phyloP scores from a whole-genome alignment of 176 grass and related monocot species.

The Cenchrus fungigraminus region DNA sequence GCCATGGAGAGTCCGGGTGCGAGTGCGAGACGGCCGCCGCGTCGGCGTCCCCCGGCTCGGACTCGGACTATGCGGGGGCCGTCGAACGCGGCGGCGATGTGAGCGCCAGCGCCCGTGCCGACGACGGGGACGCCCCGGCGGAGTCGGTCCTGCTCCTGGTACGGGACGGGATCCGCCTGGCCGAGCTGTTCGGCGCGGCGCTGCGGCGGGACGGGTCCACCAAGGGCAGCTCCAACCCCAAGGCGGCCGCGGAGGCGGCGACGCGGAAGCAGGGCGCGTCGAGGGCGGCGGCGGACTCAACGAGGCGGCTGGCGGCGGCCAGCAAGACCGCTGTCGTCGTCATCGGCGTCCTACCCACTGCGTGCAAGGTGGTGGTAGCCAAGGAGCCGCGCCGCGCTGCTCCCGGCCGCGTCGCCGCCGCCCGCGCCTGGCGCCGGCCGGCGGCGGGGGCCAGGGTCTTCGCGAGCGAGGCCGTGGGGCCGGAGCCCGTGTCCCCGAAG shows the following conservation, averaged over 20 bases:
- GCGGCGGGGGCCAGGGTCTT: constrained; percentile 40
- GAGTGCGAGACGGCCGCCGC: constrained; percentile 10
- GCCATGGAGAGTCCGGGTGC: constrained; percentile 3
- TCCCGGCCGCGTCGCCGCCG: constrained; percentile 1
- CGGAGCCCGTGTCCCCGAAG: constrained; percentile 52
- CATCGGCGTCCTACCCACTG: constrained; percentile 26
- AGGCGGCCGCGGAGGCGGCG: constrained; percentile 24
- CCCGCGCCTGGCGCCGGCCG: constrained; percentile 27
- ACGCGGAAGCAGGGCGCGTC: constrained; percentile 8
- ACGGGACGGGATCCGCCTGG: background rate
- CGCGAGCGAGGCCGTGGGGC: constrained; percentile 46
- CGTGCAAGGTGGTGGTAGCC: constrained; percentile 38
- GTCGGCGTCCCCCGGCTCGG: background rate
- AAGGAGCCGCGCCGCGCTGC: background rate
- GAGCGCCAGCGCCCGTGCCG: background rate
- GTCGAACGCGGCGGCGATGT: background rate
- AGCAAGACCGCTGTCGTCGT: background rate
- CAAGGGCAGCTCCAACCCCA: constrained; percentile 54
- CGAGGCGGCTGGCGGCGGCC: background rate
- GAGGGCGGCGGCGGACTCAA: background rate
- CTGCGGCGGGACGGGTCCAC: constrained; percentile 45
- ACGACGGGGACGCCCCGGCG: background rate
- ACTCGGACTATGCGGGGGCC: too few relatives aligned
- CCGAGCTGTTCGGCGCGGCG: background rate
- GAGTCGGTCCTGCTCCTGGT: constrained; percentile 5